Percentiles rank a stretch among this genome's conserved stretches.
Conservation (phyloP, 2,329 filamentous ascomycete species). For the Fusarium sp. region DNA sequence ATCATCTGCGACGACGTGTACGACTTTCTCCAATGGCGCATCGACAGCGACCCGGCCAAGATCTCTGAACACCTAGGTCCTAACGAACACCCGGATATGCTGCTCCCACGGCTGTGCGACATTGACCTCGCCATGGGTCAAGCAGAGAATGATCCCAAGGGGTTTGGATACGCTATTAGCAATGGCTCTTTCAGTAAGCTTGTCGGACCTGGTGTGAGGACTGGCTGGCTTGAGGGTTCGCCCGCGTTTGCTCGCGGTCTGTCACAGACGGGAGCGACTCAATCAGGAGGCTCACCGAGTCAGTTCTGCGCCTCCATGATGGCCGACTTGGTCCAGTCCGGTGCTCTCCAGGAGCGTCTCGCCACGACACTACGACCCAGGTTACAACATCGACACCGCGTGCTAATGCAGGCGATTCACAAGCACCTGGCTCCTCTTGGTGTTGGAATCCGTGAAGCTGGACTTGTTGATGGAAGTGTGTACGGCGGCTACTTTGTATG, state of each 20-base stretch:
- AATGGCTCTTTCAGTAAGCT: constrained; percentile 96
- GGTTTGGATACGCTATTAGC: constrained; percentile 83
- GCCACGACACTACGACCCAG: constrained; percentile 56
- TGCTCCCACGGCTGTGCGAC: constrained; percentile 82
- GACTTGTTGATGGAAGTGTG: constrained; percentile 56
- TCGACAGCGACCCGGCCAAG: constrained; percentile 21
- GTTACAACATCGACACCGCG: constrained; percentile 58
- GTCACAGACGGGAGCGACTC: constrained; percentile 64
- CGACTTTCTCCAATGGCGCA: constrained; percentile 86
- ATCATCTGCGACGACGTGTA: constrained; percentile 93
- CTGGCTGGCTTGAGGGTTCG: constrained; percentile 88
- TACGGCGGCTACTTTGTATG: constrained; percentile 91
- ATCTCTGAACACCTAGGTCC: constrained; percentile 41
- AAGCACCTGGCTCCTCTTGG: constrained; percentile 72
- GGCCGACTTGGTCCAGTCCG: constrained; percentile 58
- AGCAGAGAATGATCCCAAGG: constrained; percentile 52
- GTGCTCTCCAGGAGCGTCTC: constrained; percentile 59
- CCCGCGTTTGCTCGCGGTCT: constrained; percentile 64
- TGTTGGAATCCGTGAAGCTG: constrained; percentile 56
- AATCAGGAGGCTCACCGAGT: constrained; percentile 68
- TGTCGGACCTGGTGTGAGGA: constrained; percentile 81
- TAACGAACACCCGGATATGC: constrained; percentile 55
- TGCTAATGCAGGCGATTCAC: constrained; percentile 69
- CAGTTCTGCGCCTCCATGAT: constrained; percentile 66
- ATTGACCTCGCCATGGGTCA: constrained; percentile 77